A percentile compares a stretch with the other conserved stretches of the same genome.
Conservation (phyloP, 129 eudicot species). For the Artemisia tridentata region DNA sequence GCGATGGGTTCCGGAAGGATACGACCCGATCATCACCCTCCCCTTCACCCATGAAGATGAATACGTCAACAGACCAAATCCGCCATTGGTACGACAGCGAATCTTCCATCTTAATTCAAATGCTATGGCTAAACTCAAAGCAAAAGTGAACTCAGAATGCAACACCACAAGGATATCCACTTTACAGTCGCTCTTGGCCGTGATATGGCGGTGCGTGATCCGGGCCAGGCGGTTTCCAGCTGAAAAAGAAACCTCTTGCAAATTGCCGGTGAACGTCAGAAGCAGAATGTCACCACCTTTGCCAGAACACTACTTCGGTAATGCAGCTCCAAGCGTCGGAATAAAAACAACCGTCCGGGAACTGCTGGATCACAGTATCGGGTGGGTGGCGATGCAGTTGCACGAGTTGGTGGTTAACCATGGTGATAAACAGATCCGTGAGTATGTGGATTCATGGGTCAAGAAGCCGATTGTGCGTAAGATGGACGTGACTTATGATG, state of each 20-base stretch:
- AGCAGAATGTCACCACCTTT: constrained; percentile 44
- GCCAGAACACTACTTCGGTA: constrained; percentile 44
- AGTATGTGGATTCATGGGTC: background rate
- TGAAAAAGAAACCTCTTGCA: constrained; percentile 30
- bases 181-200: too few species aligned
- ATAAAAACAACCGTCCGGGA: background rate
- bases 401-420: constrained; percentile 20
- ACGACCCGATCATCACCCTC: constrained; percentile 30
- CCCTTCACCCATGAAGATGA: too few species aligned
- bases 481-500: too few species aligned
- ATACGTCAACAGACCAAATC: too few species aligned
- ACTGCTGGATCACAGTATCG: constrained; percentile 13
- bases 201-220: constrained; percentile 40
- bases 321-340: background rate
- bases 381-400: constrained; percentile 17
- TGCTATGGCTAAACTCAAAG: too few species aligned
- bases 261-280: constrained; percentile 29
- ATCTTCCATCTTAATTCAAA: too few species aligned
- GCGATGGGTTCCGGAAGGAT: constrained; percentile 40
- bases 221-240: constrained; percentile 25
- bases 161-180: too few species aligned
- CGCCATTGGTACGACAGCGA: too few species aligned
- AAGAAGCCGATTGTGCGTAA: too few species aligned
- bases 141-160: too few species aligned
- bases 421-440: constrained; percentile 9